A percentile compares a stretch with the other conserved stretches of the same genome.
Conservation (phyloP, 768 basidiomycete species). For the Podaxis mareebaensis region DNA sequence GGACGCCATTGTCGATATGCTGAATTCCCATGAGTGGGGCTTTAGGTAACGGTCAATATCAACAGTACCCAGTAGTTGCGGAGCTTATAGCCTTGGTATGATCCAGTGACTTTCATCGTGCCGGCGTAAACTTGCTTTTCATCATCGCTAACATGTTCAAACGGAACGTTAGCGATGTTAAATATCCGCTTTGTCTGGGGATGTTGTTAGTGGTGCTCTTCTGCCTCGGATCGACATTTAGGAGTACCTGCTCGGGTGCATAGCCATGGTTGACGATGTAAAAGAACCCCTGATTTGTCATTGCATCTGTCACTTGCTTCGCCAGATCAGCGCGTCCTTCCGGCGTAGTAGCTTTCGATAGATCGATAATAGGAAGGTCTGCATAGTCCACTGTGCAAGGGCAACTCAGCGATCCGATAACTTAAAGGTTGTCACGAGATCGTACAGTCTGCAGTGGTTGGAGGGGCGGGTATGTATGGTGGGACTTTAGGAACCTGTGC, state of each 20-base stretch:
- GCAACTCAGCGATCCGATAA: neutral
- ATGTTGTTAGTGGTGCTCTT: neutral
- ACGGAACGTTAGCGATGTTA: constrained; percentile 49
- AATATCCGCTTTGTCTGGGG: constrained; percentile 47
- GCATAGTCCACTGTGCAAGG: constrained; percentile 36
- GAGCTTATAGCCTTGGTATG: constrained; percentile 58
- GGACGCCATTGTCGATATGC: constrained; percentile 64
- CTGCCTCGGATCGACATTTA: neutral
- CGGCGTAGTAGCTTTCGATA: constrained; percentile 38
- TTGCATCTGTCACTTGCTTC: constrained; percentile 43
- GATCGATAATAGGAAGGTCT: constrained; percentile 53
- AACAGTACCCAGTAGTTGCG: constrained; percentile 51
- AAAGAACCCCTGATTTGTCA: constrained; percentile 46
- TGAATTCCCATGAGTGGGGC: constrained; percentile 22
- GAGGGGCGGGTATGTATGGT: constrained; percentile 23
- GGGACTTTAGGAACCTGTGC: constrained; percentile 10
- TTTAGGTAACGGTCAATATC: neutral
- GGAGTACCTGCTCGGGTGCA: constrained; percentile 35
- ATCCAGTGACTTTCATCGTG: constrained; percentile 41
- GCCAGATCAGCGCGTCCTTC: constrained; percentile 41
- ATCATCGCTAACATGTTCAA: constrained; percentile 37
- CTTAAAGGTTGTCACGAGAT: neutral
- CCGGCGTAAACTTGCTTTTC: constrained; percentile 45
- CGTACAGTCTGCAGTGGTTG: constrained; percentile 22
- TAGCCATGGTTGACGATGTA: constrained; percentile 52